phyloP scores from a whole-genome alignment of 371 early-diverging fungal species.

The Mortierella sp. region DNA sequence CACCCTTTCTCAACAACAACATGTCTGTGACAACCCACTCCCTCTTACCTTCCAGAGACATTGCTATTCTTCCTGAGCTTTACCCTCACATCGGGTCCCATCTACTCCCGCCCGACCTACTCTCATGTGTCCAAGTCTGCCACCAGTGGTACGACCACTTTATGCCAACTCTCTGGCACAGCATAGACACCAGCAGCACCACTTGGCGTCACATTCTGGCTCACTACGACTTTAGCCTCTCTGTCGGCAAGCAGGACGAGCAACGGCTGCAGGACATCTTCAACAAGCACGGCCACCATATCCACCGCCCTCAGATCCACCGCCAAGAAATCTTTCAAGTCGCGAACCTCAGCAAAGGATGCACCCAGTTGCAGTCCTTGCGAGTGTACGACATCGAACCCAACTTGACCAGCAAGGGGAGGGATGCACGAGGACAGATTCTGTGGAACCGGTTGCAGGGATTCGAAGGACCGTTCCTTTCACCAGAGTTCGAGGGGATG shows the following conservation, averaged over 20 bases:
- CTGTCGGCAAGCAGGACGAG: not conserved
- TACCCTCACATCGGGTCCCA: not conserved
- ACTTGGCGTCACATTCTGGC: not conserved
- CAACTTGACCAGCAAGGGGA: not conserved
- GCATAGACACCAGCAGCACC: not conserved
- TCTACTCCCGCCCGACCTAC: not conserved
- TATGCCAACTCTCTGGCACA: not conserved
- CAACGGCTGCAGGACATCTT: not conserved
- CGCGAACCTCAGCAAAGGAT: not conserved
- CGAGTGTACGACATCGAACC: not conserved
- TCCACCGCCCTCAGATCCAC: not conserved
- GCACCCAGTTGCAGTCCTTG: not conserved
- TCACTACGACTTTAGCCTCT: not conserved
- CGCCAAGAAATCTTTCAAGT: not conserved
- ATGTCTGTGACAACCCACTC: no score
- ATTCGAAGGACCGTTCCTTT: not conserved
- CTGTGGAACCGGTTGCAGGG: no score
- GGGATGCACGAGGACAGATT: no score
- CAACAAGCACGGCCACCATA: not conserved
- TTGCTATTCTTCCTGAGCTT: not conserved
- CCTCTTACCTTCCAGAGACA: no score
- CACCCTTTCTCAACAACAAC: no score
- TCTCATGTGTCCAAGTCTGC: not conserved
- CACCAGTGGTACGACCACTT: conserved; percentile 1
- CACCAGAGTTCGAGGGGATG: not conserved